Evolutionary conservation across 1,284 basidiomycete genomes (phyloP), one percentile per base, ranked within the genome.

Genomic region (Fistulina hepatica): DNA sequence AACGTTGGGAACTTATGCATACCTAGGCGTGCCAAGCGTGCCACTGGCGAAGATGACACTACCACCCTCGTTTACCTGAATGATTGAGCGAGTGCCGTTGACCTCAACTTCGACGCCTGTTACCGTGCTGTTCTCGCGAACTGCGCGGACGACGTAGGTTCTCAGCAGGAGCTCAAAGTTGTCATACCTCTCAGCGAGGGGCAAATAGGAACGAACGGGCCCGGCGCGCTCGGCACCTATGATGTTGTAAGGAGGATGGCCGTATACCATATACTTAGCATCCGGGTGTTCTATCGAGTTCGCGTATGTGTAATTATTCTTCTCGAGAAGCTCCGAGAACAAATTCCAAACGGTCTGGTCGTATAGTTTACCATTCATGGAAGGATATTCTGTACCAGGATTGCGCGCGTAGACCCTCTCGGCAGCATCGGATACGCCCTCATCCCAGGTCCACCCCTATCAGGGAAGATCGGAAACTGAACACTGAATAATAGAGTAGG

Each of bases 311-410:
- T 71, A 79, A 17, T 71, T 71, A 49, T 71, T 65, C 6, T 48
- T 48, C 3, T 53, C 56, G 15, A 78, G 60, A 3, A 76, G 53
- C 36, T 63, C 52, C 11, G 57, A 45, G 27, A 64, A 61, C 27
- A 77, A 64, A 35, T 59, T 51, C 35, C 57, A 65, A 3, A 63
- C 59, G 51, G 76, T 64, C 43, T 69, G 65, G 6, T 76, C 59
- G 48, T 80, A 77, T 13, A 71, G 66, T 44, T 70, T 60, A n/a
- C 74, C 71, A 45, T 78, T 75, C 2, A 68, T 69, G 0, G 73
- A 76, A 8, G 76, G 73, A 24, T 61, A 59, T 45, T 77, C 73
- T 0, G 73, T 77, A 21, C 65, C 61, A 0, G 75, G 75, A 9
- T 78, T 59, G 13, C 74, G 67, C 25, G 61, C 57, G 42, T 55